Evolutionary conservation across 306 rosid species (phyloP).

Genomic region (Trifolium repens): DNA sequence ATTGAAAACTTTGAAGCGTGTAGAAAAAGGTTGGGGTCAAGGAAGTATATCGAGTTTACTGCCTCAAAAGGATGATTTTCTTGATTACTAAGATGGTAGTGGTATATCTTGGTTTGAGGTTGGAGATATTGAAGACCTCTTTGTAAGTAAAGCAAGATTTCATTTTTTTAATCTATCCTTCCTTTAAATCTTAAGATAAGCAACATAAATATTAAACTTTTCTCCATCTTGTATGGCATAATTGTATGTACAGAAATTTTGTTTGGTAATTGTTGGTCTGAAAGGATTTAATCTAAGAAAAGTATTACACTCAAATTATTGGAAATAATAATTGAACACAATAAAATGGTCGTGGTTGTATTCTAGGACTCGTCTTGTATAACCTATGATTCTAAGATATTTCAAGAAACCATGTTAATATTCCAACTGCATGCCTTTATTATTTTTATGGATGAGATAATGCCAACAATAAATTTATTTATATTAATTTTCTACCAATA

Average conservation of each 20-base stretch:
- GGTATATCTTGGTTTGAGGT: constrained; percentile 32
- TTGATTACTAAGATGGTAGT: constrained; percentile 59
- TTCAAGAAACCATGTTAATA: not conserved
- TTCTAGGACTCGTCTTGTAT: not conserved
- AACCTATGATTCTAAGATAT: constrained; percentile 1
- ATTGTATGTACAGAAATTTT: constrained; percentile 3
- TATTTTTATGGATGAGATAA: constrained; percentile 4
- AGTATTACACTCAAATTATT: not conserved
- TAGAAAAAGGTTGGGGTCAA: constrained; percentile 88
- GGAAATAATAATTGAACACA: not conserved
- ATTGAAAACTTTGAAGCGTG: constrained; percentile 73
- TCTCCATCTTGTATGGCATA: constrained; percentile 2
- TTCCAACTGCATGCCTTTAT: not conserved
- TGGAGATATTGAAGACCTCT: constrained; percentile 33
- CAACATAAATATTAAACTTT: not conserved
- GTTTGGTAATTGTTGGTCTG: constrained; percentile 14
- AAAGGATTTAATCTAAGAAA: constrained; percentile 6
- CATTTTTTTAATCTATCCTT: constrained; percentile 4
- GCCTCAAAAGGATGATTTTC: constrained; percentile 50
- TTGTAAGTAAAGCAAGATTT: constrained; percentile 32
- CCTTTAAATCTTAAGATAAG: constrained; percentile 27
- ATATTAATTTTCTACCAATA: constrained; percentile 11
- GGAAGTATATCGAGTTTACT: constrained; percentile 59
- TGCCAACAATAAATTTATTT: not conserved
- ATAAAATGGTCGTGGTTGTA: not conserved